Conservation (phyloP, 495 filamentous ascomycete species). For the Neurospora sp. region DNA sequence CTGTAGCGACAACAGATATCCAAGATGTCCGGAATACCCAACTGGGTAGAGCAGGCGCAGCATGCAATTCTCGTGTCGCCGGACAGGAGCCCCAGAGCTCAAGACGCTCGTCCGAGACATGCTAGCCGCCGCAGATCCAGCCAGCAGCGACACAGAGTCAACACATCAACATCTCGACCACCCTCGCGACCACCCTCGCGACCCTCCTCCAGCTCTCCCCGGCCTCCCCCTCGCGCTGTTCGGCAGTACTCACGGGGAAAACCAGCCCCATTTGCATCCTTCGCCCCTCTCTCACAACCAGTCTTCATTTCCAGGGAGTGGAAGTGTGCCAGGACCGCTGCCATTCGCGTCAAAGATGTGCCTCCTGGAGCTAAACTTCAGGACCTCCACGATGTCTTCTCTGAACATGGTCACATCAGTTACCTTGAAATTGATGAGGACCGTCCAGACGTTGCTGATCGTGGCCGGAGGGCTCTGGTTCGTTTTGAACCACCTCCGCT, state of each 20-base stretch:
- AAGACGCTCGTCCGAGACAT: not conserved
- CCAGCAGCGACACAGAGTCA: not conserved
- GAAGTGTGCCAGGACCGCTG: conserved; percentile 11
- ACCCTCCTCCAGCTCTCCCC: not conserved
- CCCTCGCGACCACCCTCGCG: conserved; percentile 11
- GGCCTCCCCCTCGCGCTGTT: not conserved
- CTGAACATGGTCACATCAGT: conserved; percentile 18
- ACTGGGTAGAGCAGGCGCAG: not conserved
- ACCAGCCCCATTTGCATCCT: not conserved
- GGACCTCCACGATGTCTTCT: conserved; percentile 19
- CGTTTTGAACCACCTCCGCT: conserved; percentile 30
- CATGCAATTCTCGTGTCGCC: not conserved
- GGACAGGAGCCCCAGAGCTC: not conserved
- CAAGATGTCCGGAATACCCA: not conserved
- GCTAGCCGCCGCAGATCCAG: not conserved
- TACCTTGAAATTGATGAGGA: conserved; percentile 25
- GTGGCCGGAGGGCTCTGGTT: conserved; percentile 14
- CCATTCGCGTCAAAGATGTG: conserved; percentile 17
- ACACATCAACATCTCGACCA: conserved; percentile 26
- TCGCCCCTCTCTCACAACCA: not conserved
- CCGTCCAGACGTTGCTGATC: not conserved
- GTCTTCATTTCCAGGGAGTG: conserved; percentile 15
- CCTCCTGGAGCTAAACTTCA: conserved; percentile 12
- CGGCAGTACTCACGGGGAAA: not conserved
- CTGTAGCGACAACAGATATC: not conserved